Conservation (phyloP, 768 basidiomycete genomes). For the Rhodotorula kratochvilovae region DNA sequence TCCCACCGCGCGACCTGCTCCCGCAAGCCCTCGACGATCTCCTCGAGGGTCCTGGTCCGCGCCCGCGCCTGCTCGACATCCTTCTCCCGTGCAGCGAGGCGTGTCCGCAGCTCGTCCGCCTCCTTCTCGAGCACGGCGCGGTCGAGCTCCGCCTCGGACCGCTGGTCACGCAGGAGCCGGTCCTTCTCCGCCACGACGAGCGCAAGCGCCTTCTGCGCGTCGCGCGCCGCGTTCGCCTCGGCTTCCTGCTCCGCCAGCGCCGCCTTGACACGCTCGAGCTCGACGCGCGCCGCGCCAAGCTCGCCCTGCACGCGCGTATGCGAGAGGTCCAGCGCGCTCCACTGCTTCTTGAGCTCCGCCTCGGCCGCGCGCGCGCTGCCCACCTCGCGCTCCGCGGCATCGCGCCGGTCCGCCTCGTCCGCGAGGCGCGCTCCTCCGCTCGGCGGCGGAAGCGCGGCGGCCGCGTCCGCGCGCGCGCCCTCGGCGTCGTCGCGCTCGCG, state of each 20-base stretch:
- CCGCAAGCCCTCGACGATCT: slow-evolving; percentile 59
- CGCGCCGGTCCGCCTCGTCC: slow-evolving; percentile 55
- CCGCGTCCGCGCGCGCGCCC: slow-evolving; percentile 25
- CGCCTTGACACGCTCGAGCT: slow-evolving; percentile 21
- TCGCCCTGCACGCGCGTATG: slow-evolving; percentile 17
- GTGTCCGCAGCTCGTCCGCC: slow-evolving; percentile 65
- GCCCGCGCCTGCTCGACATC: slow-evolving; percentile 49
- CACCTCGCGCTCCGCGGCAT: slow-evolving; percentile 58
- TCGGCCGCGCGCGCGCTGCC: not conserved
- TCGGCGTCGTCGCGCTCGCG: slow-evolving; percentile 55
- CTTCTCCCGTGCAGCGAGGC: slow-evolving; percentile 59
- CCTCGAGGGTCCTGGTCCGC: slow-evolving; percentile 57
- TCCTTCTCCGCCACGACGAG: slow-evolving; percentile 75
- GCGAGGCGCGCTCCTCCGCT: slow-evolving; percentile 43
- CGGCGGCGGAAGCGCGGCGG: slow-evolving; percentile 41
- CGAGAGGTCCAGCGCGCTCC: not conserved
- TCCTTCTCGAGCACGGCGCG: slow-evolving; percentile 87
- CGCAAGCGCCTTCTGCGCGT: slow-evolving; percentile 61
- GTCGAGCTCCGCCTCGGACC: slow-evolving; percentile 88
- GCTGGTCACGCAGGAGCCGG: slow-evolving; percentile 71
- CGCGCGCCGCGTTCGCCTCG: slow-evolving; percentile 58
- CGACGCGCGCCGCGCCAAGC: slow-evolving; percentile 16
- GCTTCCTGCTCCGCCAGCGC: slow-evolving; percentile 37
- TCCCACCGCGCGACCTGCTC: slow-evolving; percentile 59
- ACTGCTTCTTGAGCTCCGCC: slow-evolving; percentile 15